A percentile compares a stretch with the other conserved stretches of the same genome.
Evolutionary conservation across 257 asterid species (phyloP).

Genomic region (Cruciata laevipes): DNA sequence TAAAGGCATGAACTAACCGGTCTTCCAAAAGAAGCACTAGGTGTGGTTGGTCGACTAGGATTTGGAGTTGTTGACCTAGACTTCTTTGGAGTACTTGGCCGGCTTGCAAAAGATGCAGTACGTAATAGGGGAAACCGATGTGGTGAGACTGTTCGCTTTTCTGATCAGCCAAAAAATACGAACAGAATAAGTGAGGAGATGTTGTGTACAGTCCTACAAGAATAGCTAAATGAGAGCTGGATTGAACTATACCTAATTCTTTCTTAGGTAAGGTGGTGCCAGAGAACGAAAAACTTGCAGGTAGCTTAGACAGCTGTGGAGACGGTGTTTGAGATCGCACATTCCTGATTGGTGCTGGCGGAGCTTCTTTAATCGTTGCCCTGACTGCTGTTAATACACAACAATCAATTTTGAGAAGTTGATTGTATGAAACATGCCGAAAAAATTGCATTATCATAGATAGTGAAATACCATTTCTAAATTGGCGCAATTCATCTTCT

Average conservation of each 20-base stretch:
- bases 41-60: constrained; percentile 64
- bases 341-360: constrained; percentile 46
- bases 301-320: constrained; percentile 39
- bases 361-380: constrained; percentile 64
- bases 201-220: not conserved
- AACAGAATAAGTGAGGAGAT: constrained; percentile 1
- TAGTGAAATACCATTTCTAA: constrained; percentile 47
- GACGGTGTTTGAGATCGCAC: constrained; percentile 43
- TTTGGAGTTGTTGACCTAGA: constrained; percentile 68
- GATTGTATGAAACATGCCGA: not conserved
- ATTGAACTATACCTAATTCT: constrained; percentile 44
- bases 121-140: constrained; percentile 78
- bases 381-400: constrained; percentile 45
- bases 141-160: constrained; percentile 69
- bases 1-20: constrained; percentile 17
- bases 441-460: constrained; percentile 1
- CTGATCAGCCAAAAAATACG: constrained; percentile 31
- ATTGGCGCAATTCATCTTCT: constrained; percentile 57
- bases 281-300: constrained; percentile 50
- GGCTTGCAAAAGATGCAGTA: constrained; percentile 63
- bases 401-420: not conserved
- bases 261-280: constrained; percentile 35
- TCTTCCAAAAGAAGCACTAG: constrained; percentile 55
- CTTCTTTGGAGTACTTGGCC: constrained; percentile 60
- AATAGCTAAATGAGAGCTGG: constrained; percentile 1